These are phyloP conservation scores for Corynascus novoguineensis DNA, from an alignment of 495 filamentous ascomycete genomes.

Conservation along the genomic window DNA sequence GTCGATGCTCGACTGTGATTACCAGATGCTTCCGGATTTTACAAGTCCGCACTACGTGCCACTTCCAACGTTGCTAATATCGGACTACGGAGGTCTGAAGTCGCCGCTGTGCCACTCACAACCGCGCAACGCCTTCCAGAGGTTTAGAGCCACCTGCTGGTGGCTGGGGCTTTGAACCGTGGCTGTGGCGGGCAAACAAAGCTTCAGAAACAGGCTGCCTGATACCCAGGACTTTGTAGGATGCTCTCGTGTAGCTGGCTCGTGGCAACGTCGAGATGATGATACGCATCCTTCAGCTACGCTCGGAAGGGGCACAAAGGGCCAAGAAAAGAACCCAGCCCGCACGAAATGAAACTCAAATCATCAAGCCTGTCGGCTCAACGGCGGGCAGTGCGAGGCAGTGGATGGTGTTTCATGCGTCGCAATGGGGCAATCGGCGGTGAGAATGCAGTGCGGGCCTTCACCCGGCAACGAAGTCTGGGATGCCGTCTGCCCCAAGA, in stretches of 20 bases:
- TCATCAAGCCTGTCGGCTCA: not conserved
- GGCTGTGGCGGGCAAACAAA: conserved; percentile 5
- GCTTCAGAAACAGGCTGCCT: not conserved
- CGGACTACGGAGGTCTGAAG: not conserved
- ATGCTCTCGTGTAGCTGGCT: too few species aligned
- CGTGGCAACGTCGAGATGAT: not conserved
- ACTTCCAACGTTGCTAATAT: not conserved
- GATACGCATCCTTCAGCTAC: not conserved
- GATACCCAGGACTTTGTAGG: too few species aligned
- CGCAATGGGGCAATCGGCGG: conserved; percentile 10
- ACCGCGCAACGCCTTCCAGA: not conserved
- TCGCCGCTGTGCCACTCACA: not conserved
- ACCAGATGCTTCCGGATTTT: not conserved
- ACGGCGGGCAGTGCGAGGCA: not conserved
- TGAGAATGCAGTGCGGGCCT: conserved; percentile 7
- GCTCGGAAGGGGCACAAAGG: not conserved
- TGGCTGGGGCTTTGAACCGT: conserved; percentile 3
- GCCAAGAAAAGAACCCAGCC: not conserved
- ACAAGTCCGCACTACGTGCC: not conserved
- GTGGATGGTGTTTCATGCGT: conserved; percentile 5
- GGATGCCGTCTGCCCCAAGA: not conserved
- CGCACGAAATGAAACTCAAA: not conserved
- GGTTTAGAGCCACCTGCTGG: not conserved
- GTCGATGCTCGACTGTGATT: not conserved
- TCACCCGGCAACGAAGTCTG: conserved; percentile 4